Evolutionary conservation across 2,329 filamentous ascomycete genomes (phyloP).

Genomic region (Achaetomium macrosporum): DNA sequence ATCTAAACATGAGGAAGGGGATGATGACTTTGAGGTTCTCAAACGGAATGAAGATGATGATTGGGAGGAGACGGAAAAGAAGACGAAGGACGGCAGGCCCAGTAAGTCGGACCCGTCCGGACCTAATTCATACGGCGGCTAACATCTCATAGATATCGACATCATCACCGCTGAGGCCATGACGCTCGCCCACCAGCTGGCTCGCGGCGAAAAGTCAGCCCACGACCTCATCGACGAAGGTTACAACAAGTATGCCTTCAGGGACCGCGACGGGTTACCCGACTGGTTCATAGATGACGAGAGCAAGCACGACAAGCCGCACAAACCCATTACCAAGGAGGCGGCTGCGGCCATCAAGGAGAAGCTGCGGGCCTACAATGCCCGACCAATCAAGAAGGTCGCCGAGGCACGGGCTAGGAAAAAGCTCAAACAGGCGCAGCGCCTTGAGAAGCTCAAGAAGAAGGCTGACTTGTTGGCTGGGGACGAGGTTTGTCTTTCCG

Average conservation of each 20-base stretch:
- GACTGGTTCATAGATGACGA: slow-evolving; percentile 99
- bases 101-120: slow-evolving; percentile 37
- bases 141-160: slow-evolving; percentile 65
- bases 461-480: slow-evolving; percentile 87
- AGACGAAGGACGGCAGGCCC: slow-evolving; percentile 54
- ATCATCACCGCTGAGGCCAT: slow-evolving; percentile 99
- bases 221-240: slow-evolving; percentile 80
- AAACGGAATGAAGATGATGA: slow-evolving; percentile 39
- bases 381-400: slow-evolving; percentile 97
- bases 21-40: slow-evolving; percentile 56
- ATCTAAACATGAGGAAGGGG: slow-evolving; percentile 30
- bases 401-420: slow-evolving; percentile 93
- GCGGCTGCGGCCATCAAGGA: slow-evolving; percentile 90
- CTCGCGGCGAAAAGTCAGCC: slow-evolving; percentile 74
- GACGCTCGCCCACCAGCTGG: slow-evolving; percentile 90
- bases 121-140: background rate
- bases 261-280: slow-evolving; percentile 83
- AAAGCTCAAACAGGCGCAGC: slow-evolving; percentile 90
- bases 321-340: slow-evolving; percentile 86
- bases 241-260: slow-evolving; percentile 89
- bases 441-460: slow-evolving; percentile 90
- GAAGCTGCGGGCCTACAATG: slow-evolving; percentile 87
- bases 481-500: slow-evolving; percentile 54
- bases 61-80: slow-evolving; percentile 62
- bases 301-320: slow-evolving; percentile 69